These are phyloP conservation scores for Leccinum pellstonianum DNA, from an alignment of 768 basidiomycete species.

Conservation along the genomic window DNA sequence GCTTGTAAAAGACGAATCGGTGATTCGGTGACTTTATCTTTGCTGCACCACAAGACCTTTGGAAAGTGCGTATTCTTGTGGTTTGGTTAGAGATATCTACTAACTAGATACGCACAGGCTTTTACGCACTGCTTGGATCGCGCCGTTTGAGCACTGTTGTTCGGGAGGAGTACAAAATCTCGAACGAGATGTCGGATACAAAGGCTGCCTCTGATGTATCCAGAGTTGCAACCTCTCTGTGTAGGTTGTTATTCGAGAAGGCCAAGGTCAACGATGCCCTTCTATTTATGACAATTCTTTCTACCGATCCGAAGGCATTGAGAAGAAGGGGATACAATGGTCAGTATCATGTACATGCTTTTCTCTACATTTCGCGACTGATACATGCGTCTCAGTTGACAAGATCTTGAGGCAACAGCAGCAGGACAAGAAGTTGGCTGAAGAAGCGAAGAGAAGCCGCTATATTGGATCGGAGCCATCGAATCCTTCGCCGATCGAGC, in stretches of 20 bases:
- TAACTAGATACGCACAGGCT: slow-evolving; percentile 40
- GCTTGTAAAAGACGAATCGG: too few relatives aligned
- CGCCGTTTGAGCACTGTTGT: slow-evolving; percentile 69
- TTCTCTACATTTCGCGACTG: slow-evolving; percentile 6
- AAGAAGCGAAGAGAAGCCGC: slow-evolving; percentile 38
- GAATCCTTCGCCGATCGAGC: slow-evolving; percentile 9
- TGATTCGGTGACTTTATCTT: slow-evolving; percentile 71
- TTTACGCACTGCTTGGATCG: slow-evolving; percentile 78
- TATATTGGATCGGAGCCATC: slow-evolving; percentile 21
- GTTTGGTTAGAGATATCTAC: neutral
- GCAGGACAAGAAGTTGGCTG: slow-evolving; percentile 57
- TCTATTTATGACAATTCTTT: slow-evolving; percentile 89
- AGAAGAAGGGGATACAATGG: slow-evolving; percentile 86
- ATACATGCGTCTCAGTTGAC: slow-evolving; percentile 57
- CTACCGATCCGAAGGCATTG: slow-evolving; percentile 81
- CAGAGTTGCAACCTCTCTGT: slow-evolving; percentile 84
- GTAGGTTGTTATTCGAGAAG: slow-evolving; percentile 72
- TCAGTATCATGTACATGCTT: slow-evolving; percentile 28
- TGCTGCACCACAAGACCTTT: slow-evolving; percentile 85
- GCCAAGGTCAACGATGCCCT: slow-evolving; percentile 85
- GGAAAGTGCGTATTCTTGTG: slow-evolving; percentile 52
- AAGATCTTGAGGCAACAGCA: slow-evolving; percentile 85
- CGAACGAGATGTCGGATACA: slow-evolving; percentile 48
- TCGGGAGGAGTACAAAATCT: slow-evolving; percentile 41
- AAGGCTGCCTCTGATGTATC: slow-evolving; percentile 44